Evolutionary conservation across 192 early-diverging fungal genomes (phyloP), one percentile per base, ranked within the genome.

Genomic region (Entomortierella chlamydospora): DNA sequence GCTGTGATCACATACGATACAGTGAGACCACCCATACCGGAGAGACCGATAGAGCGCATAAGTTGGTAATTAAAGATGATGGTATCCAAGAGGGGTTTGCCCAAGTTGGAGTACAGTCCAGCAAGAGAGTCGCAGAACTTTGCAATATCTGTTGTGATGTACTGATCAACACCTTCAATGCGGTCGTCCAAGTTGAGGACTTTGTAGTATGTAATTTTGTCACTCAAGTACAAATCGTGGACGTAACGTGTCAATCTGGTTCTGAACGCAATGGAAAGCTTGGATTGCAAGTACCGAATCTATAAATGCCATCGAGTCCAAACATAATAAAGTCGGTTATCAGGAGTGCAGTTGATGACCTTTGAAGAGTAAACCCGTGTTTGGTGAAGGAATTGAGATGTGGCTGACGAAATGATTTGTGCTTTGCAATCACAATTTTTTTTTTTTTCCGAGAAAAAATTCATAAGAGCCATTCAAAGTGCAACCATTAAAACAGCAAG

Each of bases 61-160:
- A 98, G 87, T 78, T 96, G 95, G 68, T 91, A 88, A 85, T 97
- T 98, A 88, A 94, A 99, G 59, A 98, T 91, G 45, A 98, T 81
- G 33, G 92, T 94, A 82, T 99, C 98, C 41, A 99, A 84, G 54
- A 96, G 83, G 10, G 98, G 98, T 78, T 99, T 99, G 64, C 94
- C 95, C 63, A 97, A 82, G 81, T 98, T 97, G 47, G 94, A 95
- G 86, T 99, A 99, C 8, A 99, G 85, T 54, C 91, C 93, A n/a
- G 95, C 85, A 29, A 95, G 84, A 15, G 93, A 91, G 57, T 93
- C 88, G 79, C 95, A 94, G 85, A 99, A 99, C 72, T 94, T 94
- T 60, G 89, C 87, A 60, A 98, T 89, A 76, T 99, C 98, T 28
- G 94, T 93, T 17, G 96, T 93, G 54, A 96, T 93, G 68, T 84